phyloP scores from a whole-genome alignment of 164 flowering plant species.

The Santalum album region DNA sequence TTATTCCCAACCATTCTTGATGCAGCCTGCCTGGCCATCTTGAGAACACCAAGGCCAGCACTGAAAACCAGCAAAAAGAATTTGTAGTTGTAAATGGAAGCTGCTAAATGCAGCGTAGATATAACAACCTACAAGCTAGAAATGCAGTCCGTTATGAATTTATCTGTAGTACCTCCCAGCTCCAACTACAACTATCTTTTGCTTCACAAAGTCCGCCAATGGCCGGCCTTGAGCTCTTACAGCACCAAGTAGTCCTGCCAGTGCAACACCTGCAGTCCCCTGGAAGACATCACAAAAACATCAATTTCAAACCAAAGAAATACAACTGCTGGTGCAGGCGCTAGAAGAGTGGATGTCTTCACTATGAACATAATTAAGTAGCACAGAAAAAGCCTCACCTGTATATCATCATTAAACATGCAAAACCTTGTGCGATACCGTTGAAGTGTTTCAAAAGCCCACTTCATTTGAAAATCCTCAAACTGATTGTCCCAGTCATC shows the following conservation, averaged over 20 bases:
- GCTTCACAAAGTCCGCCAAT: conserved; percentile 72
- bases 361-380: conserved; percentile 1
- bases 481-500: conserved; percentile 39
- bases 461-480: conserved; percentile 99
- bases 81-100: conserved; percentile 9
- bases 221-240: conserved; percentile 96
- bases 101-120: background rate
- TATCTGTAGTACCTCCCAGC: conserved; percentile 77
- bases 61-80: conserved; percentile 39
- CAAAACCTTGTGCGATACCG: conserved; percentile 83
- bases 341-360: too few species aligned
- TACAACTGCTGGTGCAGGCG: background rate
- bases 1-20: conserved; percentile 53
- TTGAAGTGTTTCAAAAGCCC: conserved; percentile 97
- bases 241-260: conserved; percentile 90
- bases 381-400: conserved; percentile 35
- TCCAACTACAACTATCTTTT: conserved; percentile 96
- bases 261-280: conserved; percentile 99
- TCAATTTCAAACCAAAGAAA: background rate
- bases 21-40: conserved; percentile 67
- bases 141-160: background rate
- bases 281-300: conserved; percentile 20
- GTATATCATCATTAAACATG: conserved; percentile 99
- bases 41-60: conserved; percentile 98
- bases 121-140: background rate